Evolutionary conservation across 441 rosid genomes (phyloP), one percentile per base, ranked within the genome.

Genomic region (Gossypium lobatum): DNA sequence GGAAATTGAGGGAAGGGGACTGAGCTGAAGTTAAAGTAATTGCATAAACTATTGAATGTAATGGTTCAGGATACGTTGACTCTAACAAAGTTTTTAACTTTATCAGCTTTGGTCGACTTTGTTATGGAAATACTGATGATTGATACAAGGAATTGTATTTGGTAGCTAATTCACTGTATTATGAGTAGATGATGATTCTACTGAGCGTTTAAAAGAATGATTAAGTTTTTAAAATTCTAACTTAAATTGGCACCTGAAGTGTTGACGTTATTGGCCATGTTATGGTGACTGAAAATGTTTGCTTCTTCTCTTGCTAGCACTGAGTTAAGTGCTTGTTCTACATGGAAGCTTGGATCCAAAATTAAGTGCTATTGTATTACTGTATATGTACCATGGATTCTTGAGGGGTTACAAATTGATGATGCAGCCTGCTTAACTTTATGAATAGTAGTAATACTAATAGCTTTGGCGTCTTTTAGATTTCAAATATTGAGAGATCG

Each of bases 401-500:
- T 25, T 23, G 52, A 50, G 20, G 23, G n/a, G 59, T 67, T 67
- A 39, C 14, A 4, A 20, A 23, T 20, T 21, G 17, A 17, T 20
- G 28, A 6, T 45, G 28, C 3, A 25, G 25, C 20, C 25, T 76
- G 21, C 3, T 62, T 60, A 57, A 21, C 23, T 42, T 53, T 34
- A 13, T 48, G 23, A 26, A 26, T 20, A 9, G 52, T 64, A 4
- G 61, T 34, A 2, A 1, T 57, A 4, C 52, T 70, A n/a, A 75
- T 67, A 42, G 42, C 26, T 45, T 73, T 0, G 78, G 4, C 42
- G 73, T 64, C 34, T 78, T 71, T 77, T 88, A 89, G 93, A 70
- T 89, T 89, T 84, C 93, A 89, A 85, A 76, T 86, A 59, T 77
- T 87, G 83, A 87, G 90, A 82, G 89, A 89, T 20, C 77, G 86